Conservation (phyloP, 1,284 basidiomycete genomes). For the Mycena citricolor region DNA sequence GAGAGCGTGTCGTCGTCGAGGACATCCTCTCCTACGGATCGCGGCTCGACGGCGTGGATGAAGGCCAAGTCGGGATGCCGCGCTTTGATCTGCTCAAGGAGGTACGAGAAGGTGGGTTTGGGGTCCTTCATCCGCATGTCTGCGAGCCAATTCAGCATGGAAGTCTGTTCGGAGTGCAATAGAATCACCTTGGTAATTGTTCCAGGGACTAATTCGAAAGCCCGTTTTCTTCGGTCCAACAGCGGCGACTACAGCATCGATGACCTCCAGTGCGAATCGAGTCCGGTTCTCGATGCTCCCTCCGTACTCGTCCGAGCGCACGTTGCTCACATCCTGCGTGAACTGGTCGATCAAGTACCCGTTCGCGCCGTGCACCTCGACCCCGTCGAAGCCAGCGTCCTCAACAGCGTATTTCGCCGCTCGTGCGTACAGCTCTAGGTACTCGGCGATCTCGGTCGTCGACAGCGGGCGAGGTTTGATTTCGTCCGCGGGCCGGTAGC, state of each 20-base stretch:
- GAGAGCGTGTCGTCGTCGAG: too few relatives aligned
- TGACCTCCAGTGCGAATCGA: constrained; percentile 48
- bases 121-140: constrained; percentile 31
- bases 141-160: neutral
- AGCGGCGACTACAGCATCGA: constrained; percentile 32
- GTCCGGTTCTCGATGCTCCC: constrained; percentile 53
- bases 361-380: constrained; percentile 29
- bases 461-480: constrained; percentile 27
- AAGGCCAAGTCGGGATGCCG: constrained; percentile 44
- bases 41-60: constrained; percentile 43
- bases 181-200: constrained; percentile 27
- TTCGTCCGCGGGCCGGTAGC: neutral
- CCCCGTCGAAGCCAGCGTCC: constrained; percentile 24
- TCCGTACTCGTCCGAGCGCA: constrained; percentile 60
- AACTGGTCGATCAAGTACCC: constrained; percentile 45
- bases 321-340: constrained; percentile 43
- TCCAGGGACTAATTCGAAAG: constrained; percentile 45
- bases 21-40: constrained; percentile 30
- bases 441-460: constrained; percentile 42
- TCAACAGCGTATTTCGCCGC: constrained; percentile 44
- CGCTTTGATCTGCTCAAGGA: constrained; percentile 26
- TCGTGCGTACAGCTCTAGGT: constrained; percentile 35
- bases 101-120: constrained; percentile 29
- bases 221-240: constrained; percentile 34
- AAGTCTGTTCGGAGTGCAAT: neutral